Conservation (phyloP, 2,329 filamentous ascomycete species). For the Tolypocladium pustulatum region DNA sequence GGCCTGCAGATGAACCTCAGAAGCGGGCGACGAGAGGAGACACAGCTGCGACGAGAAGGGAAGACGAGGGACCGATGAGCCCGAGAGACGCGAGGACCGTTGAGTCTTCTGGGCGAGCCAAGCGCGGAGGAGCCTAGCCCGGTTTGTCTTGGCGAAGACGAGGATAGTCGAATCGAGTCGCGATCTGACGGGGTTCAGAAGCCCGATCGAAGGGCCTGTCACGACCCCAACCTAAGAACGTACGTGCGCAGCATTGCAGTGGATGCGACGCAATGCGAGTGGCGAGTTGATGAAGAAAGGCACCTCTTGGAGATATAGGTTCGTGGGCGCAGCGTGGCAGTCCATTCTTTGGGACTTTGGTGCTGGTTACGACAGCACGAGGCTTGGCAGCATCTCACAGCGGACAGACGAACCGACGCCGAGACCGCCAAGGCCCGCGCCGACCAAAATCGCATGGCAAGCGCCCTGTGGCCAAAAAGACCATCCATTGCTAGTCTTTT, state of each 20-base stretch:
- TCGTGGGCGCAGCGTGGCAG: background rate
- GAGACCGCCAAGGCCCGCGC: constrained; percentile 10
- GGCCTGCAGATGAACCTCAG: background rate
- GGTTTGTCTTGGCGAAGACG: background rate
- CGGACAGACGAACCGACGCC: constrained; percentile 6
- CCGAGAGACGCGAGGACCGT: background rate
- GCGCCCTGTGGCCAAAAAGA: background rate
- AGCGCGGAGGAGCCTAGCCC: background rate
- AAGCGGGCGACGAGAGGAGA: background rate
- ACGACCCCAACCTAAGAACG: background rate
- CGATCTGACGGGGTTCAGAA: background rate
- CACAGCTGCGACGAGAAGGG: background rate
- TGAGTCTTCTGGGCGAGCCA: background rate
- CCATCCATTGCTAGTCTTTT: background rate
- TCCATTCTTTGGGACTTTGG: background rate
- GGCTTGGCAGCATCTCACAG: constrained; percentile 9
- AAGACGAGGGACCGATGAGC: background rate
- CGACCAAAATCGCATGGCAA: background rate
- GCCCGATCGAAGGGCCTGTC: background rate
- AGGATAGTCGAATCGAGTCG: background rate
- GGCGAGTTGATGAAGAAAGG: background rate
- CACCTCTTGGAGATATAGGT: background rate
- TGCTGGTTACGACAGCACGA: constrained; percentile 1
- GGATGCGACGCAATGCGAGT: background rate
- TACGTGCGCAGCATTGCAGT: background rate